These are phyloP conservation scores for Ogataea pini DNA, from an alignment of 805 yeast species.

Conservation along the genomic window DNA sequence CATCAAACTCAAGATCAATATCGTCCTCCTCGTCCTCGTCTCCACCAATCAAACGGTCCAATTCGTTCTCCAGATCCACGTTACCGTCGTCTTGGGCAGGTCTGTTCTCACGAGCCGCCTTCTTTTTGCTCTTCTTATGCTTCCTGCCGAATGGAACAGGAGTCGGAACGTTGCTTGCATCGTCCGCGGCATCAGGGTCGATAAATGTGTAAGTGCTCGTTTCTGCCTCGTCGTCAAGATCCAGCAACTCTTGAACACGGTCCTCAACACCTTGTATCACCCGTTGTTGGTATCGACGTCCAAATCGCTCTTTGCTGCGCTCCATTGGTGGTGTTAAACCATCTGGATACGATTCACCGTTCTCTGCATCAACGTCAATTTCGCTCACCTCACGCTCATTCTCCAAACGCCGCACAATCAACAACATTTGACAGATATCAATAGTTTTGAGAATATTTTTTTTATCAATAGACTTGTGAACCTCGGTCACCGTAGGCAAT, in stretches of 20 bases:
- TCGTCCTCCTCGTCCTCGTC: conserved; percentile 38
- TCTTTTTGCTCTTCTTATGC: conserved; percentile 26
- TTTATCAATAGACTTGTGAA: conserved; percentile 83
- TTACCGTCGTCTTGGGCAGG: conserved; percentile 29
- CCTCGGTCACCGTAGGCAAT: conserved; percentile 84
- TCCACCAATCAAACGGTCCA: conserved; percentile 28
- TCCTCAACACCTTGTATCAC: conserved; percentile 77
- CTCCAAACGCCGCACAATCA: conserved; percentile 60
- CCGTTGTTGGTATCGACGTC: conserved; percentile 66
- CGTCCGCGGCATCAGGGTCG: conserved; percentile 47
- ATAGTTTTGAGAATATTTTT: conserved; percentile 85
- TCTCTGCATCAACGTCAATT: conserved; percentile 43
- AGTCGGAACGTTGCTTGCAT: conserved; percentile 36
- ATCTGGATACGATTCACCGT: conserved; percentile 54
- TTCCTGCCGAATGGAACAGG: conserved; percentile 18
- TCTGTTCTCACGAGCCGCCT: conserved; percentile 1
- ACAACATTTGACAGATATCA: conserved; percentile 81
- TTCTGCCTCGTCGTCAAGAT: conserved; percentile 81
- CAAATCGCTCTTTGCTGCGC: conserved; percentile 69
- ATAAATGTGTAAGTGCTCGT: conserved; percentile 75
- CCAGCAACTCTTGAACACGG: conserved; percentile 72
- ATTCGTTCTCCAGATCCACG: conserved; percentile 34
- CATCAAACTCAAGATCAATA: conserved; percentile 25
- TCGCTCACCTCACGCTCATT: conserved; percentile 47
- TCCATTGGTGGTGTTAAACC: conserved; percentile 84